A percentile compares a stretch with the other conserved stretches of the same genome.
phyloP scores from a whole-genome alignment of 2,329 filamentous ascomycete species.

The Anthostomella pinea region DNA sequence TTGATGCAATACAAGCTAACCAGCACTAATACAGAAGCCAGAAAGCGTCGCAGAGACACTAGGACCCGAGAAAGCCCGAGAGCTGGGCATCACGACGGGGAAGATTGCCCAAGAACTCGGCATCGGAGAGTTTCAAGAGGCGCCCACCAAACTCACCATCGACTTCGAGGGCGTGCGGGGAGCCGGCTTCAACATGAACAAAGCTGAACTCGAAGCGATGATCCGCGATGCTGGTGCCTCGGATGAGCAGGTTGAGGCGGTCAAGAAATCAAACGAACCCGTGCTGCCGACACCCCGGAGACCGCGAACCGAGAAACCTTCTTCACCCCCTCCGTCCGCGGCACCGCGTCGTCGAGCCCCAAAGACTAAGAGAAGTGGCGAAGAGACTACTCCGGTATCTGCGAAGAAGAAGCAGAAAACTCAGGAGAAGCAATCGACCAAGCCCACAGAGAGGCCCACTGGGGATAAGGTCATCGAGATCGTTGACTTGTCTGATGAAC shows the following conservation, averaged over 20 bases:
- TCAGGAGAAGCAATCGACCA: no score
- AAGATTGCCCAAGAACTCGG: constrained; percentile 10
- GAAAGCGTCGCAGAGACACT: constrained; percentile 7
- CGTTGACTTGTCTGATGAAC: no score
- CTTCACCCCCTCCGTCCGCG: no score
- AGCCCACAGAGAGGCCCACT: no score
- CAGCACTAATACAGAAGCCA: constrained; percentile 1
- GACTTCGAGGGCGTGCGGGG: constrained; percentile 1
- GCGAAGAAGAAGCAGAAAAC: no score
- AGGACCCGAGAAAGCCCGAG: constrained; percentile 4
- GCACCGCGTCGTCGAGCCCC: no score
- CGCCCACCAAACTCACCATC: neutral
- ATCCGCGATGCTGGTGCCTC: neutral
- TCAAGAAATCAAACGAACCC: neutral
- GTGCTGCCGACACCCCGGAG: neutral
- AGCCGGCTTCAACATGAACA: constrained; percentile 5
- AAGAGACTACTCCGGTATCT: no score
- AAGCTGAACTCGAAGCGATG: constrained; percentile 1
- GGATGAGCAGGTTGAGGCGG: constrained; percentile 1
- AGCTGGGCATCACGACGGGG: constrained; percentile 6
- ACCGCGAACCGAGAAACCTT: no score
- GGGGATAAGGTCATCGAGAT: no score
- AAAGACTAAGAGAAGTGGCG: no score
- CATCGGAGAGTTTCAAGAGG: constrained; percentile 4
- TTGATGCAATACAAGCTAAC: neutral